These are phyloP conservation scores for Saccharomycopsis amapae DNA, from an alignment of 805 yeast genomes.

Conservation along the genomic window DNA sequence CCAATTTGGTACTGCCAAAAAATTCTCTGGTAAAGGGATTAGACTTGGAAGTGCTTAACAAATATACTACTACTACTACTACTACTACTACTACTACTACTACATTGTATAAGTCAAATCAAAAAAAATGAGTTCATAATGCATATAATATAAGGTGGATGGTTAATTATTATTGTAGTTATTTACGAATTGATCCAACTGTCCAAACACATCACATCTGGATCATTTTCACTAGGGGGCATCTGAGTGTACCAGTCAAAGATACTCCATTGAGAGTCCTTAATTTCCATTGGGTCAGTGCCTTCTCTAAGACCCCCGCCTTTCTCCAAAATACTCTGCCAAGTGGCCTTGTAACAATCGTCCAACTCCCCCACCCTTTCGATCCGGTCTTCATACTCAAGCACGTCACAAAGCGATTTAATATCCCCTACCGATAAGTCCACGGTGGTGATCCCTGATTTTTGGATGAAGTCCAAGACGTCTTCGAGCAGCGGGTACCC, in stretches of 20 bases:
- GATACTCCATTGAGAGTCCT: conserved; percentile 23
- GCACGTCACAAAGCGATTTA: conserved; percentile 77
- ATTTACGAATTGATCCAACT: conserved; percentile 2
- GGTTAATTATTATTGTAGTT: no score
- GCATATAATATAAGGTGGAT: no score
- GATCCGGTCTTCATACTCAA: conserved; percentile 78
- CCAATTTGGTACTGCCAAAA: background rate
- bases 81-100: no score
- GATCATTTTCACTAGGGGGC: conserved; percentile 30
- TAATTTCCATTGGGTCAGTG: conserved; percentile 14
- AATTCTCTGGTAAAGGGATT: background rate
- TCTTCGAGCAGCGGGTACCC: conserved; percentile 66
- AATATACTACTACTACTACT: background rate
- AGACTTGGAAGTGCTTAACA: background rate
- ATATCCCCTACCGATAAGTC: conserved; percentile 72
- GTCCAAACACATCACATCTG: conserved; percentile 36
- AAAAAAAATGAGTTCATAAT: no score
- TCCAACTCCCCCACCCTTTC: conserved; percentile 39
- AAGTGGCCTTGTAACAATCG: conserved; percentile 70
- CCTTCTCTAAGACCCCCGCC: conserved; percentile 28
- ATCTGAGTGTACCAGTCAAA: conserved; percentile 38
- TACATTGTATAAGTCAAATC: no score
- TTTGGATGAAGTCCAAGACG: conserved; percentile 65
- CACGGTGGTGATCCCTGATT: conserved; percentile 70
- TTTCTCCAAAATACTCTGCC: conserved; percentile 50